Conservation (phyloP, 306 rosid genomes). For the Ochetophila trinervis region DNA sequence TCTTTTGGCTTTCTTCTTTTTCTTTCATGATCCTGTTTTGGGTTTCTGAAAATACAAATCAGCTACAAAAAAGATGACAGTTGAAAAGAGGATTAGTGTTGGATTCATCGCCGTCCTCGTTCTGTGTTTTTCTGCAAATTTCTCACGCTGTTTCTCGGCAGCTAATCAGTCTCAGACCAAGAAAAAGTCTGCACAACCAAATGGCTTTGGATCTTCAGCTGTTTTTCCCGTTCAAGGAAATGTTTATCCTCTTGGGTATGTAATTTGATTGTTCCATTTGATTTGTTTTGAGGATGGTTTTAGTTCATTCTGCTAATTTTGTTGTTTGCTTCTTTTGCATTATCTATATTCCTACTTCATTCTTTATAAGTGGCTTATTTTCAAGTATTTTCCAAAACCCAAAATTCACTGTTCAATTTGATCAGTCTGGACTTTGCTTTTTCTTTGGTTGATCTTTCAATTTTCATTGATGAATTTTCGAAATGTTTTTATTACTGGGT, state of each 20-base stretch:
- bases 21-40: neutral
- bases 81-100: slow-evolving; percentile 16
- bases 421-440: neutral
- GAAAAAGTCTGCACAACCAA: neutral
- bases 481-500: no score
- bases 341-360: neutral
- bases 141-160: slow-evolving; percentile 35
- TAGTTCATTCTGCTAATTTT: neutral
- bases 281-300: neutral
- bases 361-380: neutral
- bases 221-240: slow-evolving; percentile 53
- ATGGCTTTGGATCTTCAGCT: slow-evolving; percentile 26
- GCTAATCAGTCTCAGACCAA: slow-evolving; percentile 22
- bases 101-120: slow-evolving; percentile 22
- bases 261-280: neutral
- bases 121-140: slow-evolving; percentile 29
- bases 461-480: no score
- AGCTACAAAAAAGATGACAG: neutral
- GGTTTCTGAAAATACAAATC: neutral
- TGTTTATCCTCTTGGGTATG: slow-evolving; percentile 84
- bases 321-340: neutral
- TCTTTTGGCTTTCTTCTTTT: no score
- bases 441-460: no score
- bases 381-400: no score
- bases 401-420: neutral